phyloP scores from a whole-genome alignment of 2,329 filamentous ascomycete genomes.

The Scedosporium apiospermum region DNA sequence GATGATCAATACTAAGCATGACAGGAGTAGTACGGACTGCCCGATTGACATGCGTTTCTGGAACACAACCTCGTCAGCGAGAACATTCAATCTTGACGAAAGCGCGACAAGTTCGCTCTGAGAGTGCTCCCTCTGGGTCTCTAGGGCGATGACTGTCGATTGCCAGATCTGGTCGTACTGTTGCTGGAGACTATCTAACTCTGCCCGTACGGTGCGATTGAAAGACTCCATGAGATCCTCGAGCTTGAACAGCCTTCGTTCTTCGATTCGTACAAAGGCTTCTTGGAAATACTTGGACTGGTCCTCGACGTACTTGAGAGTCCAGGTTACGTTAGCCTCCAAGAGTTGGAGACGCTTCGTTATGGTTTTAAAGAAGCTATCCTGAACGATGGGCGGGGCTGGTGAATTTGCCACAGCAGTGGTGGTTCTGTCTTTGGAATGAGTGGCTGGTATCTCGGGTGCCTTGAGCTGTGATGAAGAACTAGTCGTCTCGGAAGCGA shows the following conservation, averaged over 20 bases:
- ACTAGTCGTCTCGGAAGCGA: too few species aligned
- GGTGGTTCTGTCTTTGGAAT: constrained; percentile 28
- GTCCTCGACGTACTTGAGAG: constrained; percentile 91
- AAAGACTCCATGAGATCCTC: constrained; percentile 71
- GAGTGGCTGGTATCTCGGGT: constrained; percentile 6
- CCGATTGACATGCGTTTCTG: constrained; percentile 90
- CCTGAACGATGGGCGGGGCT: constrained; percentile 76
- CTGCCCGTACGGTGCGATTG: constrained; percentile 78
- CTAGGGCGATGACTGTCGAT: constrained; percentile 83
- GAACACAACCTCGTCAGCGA: constrained; percentile 86
- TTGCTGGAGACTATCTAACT: constrained; percentile 66
- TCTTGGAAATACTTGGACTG: constrained; percentile 86
- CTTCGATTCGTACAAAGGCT: constrained; percentile 77
- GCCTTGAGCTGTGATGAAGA: neutral
- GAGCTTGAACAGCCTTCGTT: constrained; percentile 76
- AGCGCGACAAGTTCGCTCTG: constrained; percentile 77
- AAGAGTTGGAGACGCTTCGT: constrained; percentile 86
- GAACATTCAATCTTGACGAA: constrained; percentile 67
- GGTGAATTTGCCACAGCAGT: constrained; percentile 27
- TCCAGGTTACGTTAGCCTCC: constrained; percentile 86
- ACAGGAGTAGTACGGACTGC: constrained; percentile 76
- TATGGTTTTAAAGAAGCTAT: constrained; percentile 95
- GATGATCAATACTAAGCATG: constrained; percentile 79
- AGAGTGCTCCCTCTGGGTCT: constrained; percentile 77
- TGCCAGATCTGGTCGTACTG: constrained; percentile 98